Evolutionary conservation across 805 yeast genomes (phyloP).

Genomic region (Nakazawaea ernobii): DNA sequence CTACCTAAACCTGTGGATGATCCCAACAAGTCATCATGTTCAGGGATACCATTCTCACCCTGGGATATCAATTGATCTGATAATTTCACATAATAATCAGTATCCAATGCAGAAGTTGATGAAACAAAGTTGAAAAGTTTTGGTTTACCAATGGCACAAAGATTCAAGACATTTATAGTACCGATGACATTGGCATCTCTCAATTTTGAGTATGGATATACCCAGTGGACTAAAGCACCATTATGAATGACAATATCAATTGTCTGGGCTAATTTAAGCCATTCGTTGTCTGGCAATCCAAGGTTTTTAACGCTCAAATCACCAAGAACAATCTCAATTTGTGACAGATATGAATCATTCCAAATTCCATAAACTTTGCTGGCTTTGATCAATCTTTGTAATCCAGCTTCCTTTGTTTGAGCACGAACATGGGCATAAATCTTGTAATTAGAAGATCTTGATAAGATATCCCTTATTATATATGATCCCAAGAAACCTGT

Average conservation of each 20-base stretch:
- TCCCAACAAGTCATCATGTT: slow-evolving; percentile 78
- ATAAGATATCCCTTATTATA: slow-evolving; percentile 70
- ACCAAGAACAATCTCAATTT: slow-evolving; percentile 73
- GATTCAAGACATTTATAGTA: slow-evolving; percentile 74
- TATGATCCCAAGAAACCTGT: slow-evolving; percentile 97
- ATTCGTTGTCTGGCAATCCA: slow-evolving; percentile 54
- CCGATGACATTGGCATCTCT: slow-evolving; percentile 92
- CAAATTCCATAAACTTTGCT: slow-evolving; percentile 81
- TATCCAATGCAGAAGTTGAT: slow-evolving; percentile 89
- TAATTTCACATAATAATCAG: slow-evolving; percentile 68
- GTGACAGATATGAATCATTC: slow-evolving; percentile 52
- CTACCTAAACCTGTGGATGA: slow-evolving; percentile 77
- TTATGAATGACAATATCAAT: slow-evolving; percentile 89
- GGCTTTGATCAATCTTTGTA: slow-evolving; percentile 69
- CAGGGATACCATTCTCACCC: slow-evolving; percentile 72
- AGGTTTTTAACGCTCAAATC: slow-evolving; percentile 69
- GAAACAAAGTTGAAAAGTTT: slow-evolving; percentile 89
- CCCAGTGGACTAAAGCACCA: slow-evolving; percentile 99
- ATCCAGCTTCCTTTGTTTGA: slow-evolving; percentile 54
- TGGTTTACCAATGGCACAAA: slow-evolving; percentile 75
- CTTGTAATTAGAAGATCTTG: slow-evolving; percentile 46
- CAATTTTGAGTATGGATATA: slow-evolving; percentile 83
- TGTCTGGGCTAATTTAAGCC: slow-evolving; percentile 50
- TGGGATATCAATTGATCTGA: slow-evolving; percentile 64
- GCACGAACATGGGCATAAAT: slow-evolving; percentile 93